A percentile compares a stretch with the other conserved stretches of the same genome.
These are phyloP conservation scores for Phaeosphaeriaceae sp. DNA, from an alignment of 2,329 filamentous ascomycete species.

Conservation along the genomic window DNA sequence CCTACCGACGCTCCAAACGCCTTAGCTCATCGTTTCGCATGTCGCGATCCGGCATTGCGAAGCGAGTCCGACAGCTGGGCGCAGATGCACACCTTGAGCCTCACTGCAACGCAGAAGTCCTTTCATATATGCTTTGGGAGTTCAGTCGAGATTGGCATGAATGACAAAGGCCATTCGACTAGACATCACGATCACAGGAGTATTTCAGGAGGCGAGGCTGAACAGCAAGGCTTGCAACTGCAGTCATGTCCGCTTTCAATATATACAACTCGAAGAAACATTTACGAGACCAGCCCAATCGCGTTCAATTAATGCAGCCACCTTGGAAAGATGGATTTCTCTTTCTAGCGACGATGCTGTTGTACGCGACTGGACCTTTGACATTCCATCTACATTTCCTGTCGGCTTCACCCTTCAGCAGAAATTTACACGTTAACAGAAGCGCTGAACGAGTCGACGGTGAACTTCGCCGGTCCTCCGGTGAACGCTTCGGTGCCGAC, in stretches of 20 bases:
- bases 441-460: slow-evolving; percentile 6
- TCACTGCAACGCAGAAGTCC: too few species aligned
- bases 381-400: too few species aligned
- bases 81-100: too few species aligned
- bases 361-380: too few species aligned
- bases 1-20: neutral
- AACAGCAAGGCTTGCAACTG: neutral
- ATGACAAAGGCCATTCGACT: too few species aligned
- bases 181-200: too few species aligned
- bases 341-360: too few species aligned
- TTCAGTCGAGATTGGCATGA: too few species aligned
- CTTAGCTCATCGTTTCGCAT: neutral
- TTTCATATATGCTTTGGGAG: too few species aligned
- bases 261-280: neutral
- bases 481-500: slow-evolving; percentile 17
- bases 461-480: slow-evolving; percentile 13
- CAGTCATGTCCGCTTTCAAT: neutral
- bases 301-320: neutral
- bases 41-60: neutral
- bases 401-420: too few species aligned
- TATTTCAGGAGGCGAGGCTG: too few species aligned
- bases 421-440: neutral
- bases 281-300: neutral
- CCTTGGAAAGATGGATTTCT: too few species aligned
- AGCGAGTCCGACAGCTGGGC: neutral